Conservation (phyloP, 2,329 filamentous ascomycete genomes). For the Penicillium sp. region DNA sequence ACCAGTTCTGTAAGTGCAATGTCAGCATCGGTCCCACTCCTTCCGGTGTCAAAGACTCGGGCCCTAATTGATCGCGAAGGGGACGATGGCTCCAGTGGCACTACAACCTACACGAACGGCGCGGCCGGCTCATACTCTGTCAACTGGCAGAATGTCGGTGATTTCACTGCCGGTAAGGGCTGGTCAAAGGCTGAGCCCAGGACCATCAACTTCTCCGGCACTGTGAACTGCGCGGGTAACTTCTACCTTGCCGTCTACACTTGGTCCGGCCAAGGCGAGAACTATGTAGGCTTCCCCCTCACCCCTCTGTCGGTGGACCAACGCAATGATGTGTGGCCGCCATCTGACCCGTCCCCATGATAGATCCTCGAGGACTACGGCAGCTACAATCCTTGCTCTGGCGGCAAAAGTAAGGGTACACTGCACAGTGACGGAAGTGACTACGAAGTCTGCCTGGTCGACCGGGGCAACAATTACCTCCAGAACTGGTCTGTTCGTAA, state of each 20-base stretch:
- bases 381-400: constrained; percentile 3
- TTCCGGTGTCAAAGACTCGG: neutral
- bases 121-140: neutral
- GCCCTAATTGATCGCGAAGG: neutral
- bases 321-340: neutral
- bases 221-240: neutral
- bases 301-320: neutral
- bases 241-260: constrained; percentile 4
- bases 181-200: constrained; percentile 1
- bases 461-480: constrained; percentile 2
- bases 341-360: neutral
- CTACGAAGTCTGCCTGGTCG: constrained; percentile 1
- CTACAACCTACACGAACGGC: constrained; percentile 2
- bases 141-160: constrained; percentile 1
- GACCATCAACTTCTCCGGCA: constrained; percentile 3
- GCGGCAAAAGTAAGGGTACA: neutral
- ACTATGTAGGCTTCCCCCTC: neutral
- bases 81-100: constrained; percentile 3
- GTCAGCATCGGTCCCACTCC: neutral
- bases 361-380: constrained; percentile 4
- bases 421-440: constrained; percentile 1
- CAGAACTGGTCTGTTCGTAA: constrained; percentile 1
- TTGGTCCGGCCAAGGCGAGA: constrained; percentile 2
- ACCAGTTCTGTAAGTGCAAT: constrained; percentile 1
- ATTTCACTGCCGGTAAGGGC: constrained; percentile 1